A percentile compares a stretch with the other conserved stretches of the same genome.
Evolutionary conservation across 129 eudicot genomes (phyloP).

Genomic region (Chrysanthemum makinoi): DNA sequence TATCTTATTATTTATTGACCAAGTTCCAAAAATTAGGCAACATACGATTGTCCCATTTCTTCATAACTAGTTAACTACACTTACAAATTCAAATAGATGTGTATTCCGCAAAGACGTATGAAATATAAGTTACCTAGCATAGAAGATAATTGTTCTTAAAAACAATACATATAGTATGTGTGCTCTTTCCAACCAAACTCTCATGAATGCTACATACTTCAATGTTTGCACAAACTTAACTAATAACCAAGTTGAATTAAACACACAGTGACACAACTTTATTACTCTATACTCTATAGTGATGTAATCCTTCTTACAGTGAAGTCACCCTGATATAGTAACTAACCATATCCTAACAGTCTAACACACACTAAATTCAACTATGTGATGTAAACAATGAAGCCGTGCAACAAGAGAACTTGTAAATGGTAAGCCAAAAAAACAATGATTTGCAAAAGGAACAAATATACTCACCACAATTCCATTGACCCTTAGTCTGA

Average conservation of each 20-base stretch:
- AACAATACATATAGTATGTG: too few relatives aligned
- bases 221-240: too few relatives aligned
- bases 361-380: not conserved
- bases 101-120: too few relatives aligned
- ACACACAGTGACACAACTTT: not conserved
- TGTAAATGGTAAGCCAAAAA: slow-evolving; percentile 5
- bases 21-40: not conserved
- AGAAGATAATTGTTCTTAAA: too few relatives aligned
- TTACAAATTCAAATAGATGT: not conserved
- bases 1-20: not conserved
- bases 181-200: too few relatives aligned
- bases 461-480: slow-evolving; percentile 63
- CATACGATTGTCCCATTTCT: slow-evolving; percentile 10
- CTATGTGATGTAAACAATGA: not conserved
- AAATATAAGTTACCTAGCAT: too few relatives aligned
- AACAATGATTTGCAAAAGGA: not conserved
- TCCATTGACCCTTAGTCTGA: slow-evolving; percentile 87
- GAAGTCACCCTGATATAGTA: slow-evolving; percentile 13
- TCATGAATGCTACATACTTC: too few relatives aligned
- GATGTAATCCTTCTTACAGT: not conserved
- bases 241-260: not conserved
- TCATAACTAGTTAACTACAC: not conserved
- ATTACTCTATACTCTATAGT: not conserved
- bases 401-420: slow-evolving; percentile 18
- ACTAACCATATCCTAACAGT: not conserved